phyloP scores from a whole-genome alignment of 345 rosid species.

The Streptanthus diversifolius region DNA sequence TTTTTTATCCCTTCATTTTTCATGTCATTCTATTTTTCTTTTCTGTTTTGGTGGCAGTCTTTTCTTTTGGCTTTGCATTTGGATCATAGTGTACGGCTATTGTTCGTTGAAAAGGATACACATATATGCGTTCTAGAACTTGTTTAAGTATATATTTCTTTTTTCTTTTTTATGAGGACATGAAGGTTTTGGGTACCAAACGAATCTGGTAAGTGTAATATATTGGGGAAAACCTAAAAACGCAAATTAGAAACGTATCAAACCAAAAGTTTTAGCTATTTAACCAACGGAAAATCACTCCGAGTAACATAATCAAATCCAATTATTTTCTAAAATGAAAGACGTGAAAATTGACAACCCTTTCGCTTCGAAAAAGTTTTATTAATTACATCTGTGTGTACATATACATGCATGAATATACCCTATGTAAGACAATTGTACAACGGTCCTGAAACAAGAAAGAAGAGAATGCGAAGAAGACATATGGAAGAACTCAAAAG shows the following conservation, averaged over 20 bases:
- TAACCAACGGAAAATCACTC: not conserved
- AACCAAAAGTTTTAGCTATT: not conserved
- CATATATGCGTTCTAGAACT: not conserved
- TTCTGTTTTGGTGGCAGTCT: constrained; percentile 12
- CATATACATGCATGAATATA: not conserved
- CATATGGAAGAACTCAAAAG: constrained; percentile 42
- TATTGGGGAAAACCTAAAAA: not conserved
- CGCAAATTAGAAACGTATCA: not conserved
- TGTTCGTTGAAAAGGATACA: constrained; percentile 21
- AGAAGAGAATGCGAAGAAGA: constrained; percentile 28
- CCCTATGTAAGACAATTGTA: not conserved
- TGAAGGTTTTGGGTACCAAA: not conserved
- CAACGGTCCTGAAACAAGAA: constrained; percentile 34
- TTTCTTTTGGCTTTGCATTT: constrained; percentile 14
- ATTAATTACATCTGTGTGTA: not conserved
- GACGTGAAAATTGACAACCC: not conserved
- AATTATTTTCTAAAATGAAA: not conserved
- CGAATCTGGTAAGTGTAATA: not conserved
- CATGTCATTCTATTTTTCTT: not conserved
- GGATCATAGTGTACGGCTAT: constrained; percentile 21
- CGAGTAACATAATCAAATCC: not conserved
- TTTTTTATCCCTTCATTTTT: not conserved
- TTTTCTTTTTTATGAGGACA: not conserved
- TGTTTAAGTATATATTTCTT: not conserved
- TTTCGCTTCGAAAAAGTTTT: not conserved